Conservation (phyloP, 2,329 filamentous ascomycete genomes). For the Fusarium luffae region DNA sequence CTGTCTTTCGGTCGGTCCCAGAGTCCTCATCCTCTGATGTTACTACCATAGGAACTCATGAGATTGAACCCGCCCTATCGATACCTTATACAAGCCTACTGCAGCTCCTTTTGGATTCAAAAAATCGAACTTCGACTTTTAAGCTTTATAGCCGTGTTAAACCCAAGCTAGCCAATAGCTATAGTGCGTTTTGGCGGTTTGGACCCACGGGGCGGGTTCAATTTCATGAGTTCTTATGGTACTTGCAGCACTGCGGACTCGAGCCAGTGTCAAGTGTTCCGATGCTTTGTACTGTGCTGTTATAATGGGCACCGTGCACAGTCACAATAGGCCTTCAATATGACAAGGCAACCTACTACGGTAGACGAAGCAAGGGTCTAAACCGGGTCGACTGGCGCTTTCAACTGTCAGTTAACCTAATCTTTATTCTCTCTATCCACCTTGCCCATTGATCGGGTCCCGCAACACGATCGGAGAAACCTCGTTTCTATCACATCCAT, state of each 20-base stretch:
- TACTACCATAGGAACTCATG: no score
- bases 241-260: background rate
- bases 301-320: slow-evolving; percentile 26
- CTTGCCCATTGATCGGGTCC: slow-evolving; percentile 11
- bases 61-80: no score
- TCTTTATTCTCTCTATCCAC: slow-evolving; percentile 4
- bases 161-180: no score
- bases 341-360: slow-evolving; percentile 4
- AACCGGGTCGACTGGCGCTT: slow-evolving; percentile 17
- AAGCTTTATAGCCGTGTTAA: no score
- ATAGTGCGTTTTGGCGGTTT: no score
- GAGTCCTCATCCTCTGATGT: background rate
- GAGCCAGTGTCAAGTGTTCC: background rate
- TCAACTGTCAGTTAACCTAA: slow-evolving; percentile 33
- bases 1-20: background rate
- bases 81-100: no score
- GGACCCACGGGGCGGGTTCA: no score
- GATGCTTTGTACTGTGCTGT: slow-evolving; percentile 2
- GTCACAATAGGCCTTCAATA: background rate
- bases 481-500: background rate
- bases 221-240: no score
- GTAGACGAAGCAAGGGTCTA: slow-evolving; percentile 22
- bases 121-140: no score
- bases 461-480: background rate
- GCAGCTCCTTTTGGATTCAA: no score